Evolutionary conservation across 345 rosid species (phyloP).

Genomic region (Eucalyptus camaldulensis): DNA sequence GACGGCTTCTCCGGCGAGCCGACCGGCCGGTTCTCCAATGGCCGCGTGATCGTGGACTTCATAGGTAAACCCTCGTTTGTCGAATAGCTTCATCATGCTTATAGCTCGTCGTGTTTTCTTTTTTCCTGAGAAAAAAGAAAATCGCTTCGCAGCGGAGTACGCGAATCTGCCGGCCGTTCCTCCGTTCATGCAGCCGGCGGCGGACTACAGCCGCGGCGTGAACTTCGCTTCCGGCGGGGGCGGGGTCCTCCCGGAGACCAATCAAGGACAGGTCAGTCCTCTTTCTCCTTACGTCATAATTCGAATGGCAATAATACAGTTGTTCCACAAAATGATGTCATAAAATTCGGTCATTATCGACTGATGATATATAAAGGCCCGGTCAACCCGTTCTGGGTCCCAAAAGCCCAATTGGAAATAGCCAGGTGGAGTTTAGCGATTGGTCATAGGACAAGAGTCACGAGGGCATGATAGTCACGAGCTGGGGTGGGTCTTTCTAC

Average conservation of each 20-base stretch:
- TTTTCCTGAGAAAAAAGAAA: no score
- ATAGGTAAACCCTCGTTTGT: slow-evolving; percentile 13
- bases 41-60: slow-evolving; percentile 39
- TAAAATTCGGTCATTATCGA: neutral
- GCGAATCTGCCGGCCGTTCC: slow-evolving; percentile 43
- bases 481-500: neutral
- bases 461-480: neutral
- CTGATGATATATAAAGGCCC: neutral
- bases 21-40: slow-evolving; percentile 41
- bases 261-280: slow-evolving; percentile 19
- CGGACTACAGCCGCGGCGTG: slow-evolving; percentile 14
- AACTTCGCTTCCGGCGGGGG: slow-evolving; percentile 49
- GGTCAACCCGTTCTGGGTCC: neutral
- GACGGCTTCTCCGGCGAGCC: slow-evolving; percentile 24
- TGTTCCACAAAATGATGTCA: neutral
- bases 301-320: neutral
- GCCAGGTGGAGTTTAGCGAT: neutral
- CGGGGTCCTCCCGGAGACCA: slow-evolving; percentile 38
- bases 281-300: neutral
- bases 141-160: slow-evolving; percentile 18
- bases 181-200: slow-evolving; percentile 21
- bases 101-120: neutral
- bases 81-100: neutral
- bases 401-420: neutral
- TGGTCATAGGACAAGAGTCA: neutral